Base-by-base conservation (phyloP, 2,329 filamentous ascomycete genomes). In the Sporothrix schenckii region DNA sequence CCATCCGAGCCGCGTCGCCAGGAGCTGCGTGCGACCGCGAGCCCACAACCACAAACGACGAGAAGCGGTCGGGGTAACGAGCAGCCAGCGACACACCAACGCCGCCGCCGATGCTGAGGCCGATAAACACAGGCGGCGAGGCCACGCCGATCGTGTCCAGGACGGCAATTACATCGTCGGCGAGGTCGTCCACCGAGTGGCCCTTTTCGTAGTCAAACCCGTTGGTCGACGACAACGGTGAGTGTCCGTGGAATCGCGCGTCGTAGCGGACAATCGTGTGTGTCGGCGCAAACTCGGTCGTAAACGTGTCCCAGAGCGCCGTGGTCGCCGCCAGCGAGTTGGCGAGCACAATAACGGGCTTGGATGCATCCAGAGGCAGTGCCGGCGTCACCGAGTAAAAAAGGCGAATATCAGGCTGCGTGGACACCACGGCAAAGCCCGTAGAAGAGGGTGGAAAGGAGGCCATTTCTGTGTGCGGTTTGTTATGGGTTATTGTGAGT, bases 231-330 rank as follows among this genome's bases (percentile, higher is more conserved):
- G 69, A 68, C 47, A 70, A 54, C n/a, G 69, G 65, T 9, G 69
- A 70, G 44, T 44, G 65, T 14, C 69, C 65, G 56, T 70, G 69
- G 65, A 68, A 68, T 19, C 65, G 69, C 6, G 69, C 54, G 30
- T 70, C 69, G 65, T 70, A 70, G 65, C 69, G 69, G 47, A 70
- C 49, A 49, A 70, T 41, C 6, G 63, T 70, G 69, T 70, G 69
- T 56, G 69, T 68, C 30, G 53, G 39, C 54, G 69, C 56, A 53
- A 70, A 70, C 47, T 27, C 69, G 69, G 65, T 54, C 16, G 56
- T 58, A 27, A 70, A 70, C 6, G 47, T 13, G 47, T 70, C 69
- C 69, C 69, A 70, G 44, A 70, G 65, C 3, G 21, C 39, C 5
- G 69, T 68, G 2, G 53, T 63, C 1, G 69, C 56, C 3, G 56